These are phyloP conservation scores for Mycena citricolor DNA, from an alignment of 1,284 basidiomycete species.

Conservation along the genomic window DNA sequence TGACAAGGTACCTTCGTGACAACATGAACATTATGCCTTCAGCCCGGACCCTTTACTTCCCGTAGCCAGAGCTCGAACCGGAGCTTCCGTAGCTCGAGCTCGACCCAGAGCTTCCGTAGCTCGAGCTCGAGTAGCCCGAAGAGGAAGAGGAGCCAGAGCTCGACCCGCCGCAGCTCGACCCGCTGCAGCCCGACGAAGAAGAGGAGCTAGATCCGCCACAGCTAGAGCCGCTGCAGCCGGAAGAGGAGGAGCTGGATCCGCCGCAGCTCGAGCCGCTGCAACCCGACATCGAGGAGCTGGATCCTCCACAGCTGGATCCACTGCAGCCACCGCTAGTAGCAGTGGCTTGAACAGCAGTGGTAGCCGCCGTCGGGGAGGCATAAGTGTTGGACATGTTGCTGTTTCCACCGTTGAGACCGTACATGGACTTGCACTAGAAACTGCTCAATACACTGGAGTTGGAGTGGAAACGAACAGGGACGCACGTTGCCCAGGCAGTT, in stretches of 20 bases:
- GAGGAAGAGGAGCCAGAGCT: slow-evolving; percentile 9
- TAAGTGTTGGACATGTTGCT: slow-evolving; percentile 54
- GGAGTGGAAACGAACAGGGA: slow-evolving; percentile 6
- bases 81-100: slow-evolving; percentile 23
- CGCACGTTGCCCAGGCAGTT: slow-evolving; percentile 52
- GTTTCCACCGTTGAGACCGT: slow-evolving; percentile 52
- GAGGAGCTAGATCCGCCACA: slow-evolving; percentile 23
- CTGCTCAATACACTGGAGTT: slow-evolving; percentile 21
- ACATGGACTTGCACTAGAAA: slow-evolving; percentile 56
- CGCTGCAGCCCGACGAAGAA: slow-evolving; percentile 12
- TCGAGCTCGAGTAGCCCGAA: slow-evolving; percentile 18
- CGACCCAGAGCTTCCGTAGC: slow-evolving; percentile 21
- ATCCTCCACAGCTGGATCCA: slow-evolving; percentile 2
- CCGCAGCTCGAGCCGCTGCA: slow-evolving; percentile 1
- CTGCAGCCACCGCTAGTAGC: slow-evolving; percentile 16
- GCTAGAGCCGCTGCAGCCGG: slow-evolving; percentile 18
- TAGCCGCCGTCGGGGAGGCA: slow-evolving; percentile 32
- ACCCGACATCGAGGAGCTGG: slow-evolving; percentile 5
- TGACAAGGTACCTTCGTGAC: slow-evolving; percentile 11
- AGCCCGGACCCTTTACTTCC: slow-evolving; percentile 5
- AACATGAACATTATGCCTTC: slow-evolving; percentile 9
- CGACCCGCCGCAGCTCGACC: slow-evolving; percentile 21
- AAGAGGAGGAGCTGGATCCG: slow-evolving; percentile 16
- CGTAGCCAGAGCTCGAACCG: not conserved
- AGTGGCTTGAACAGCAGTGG: slow-evolving; percentile 13